Base-by-base conservation (phyloP, 129 eudicot genomes). In the Saussurea involucrata region DNA sequence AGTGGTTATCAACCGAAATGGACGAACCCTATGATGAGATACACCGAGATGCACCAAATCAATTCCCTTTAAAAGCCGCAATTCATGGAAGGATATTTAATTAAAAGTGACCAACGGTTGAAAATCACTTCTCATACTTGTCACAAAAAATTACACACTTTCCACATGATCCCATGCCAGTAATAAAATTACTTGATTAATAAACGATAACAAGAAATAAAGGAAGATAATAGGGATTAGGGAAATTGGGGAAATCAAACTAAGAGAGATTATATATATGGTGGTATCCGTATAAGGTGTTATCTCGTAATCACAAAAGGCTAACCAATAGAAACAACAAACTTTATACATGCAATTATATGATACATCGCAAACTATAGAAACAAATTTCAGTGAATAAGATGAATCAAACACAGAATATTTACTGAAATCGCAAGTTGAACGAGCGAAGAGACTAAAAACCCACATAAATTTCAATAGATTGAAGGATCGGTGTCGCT, bases 221-320 rank as follows among this genome's bases (percentile, higher is more conserved):
- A 66, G 15, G 37, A 27, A 40, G 34, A 25, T 44, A 6, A 44
- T 29, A n/a, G 1, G 15, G 17, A 73, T 20, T 29, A n/a, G 1
- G 15, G 17, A 73, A 22, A 31, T 57, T 57, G 57, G 55, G 68
- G 46, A 53, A 66, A 29, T 66, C 34, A 70, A 70, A 40, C 5
- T 17, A 40, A 20, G 57, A 34, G 29, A 34, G 3, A 24, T 70
- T 42, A 36, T 36, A 42, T 42, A 42, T 11, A 68, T 7, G 7
- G 13, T 20, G 6, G 73, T 60, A 69, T 37, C n/a, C 60, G 2
- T 1, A 36, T 60, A 60, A 8, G 25, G 66, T 61, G 25, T 20
- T 21, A 61, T 9, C 32, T 63, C 69, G 71, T 31, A 66, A 66
- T 32, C 76, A 71, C 7, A n/a, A 71, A 71, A 72, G 27, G 58